Evolutionary conservation across 75 land plant genomes (phyloP).

Genomic region (Pinus tabuliformis): DNA sequence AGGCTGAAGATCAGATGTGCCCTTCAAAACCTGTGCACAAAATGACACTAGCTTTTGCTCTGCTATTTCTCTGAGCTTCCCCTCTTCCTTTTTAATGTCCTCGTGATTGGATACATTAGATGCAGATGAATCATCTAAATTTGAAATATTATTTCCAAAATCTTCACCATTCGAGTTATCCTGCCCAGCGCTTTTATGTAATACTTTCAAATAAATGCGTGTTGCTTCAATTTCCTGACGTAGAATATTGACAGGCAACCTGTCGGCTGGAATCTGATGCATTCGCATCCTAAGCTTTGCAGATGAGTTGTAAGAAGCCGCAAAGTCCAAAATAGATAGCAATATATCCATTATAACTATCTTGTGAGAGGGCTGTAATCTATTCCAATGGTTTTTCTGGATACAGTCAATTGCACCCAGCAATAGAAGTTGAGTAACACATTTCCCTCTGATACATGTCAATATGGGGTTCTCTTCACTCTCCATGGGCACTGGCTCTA

Average conservation of each 20-base stretch:
- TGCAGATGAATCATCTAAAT: conserved; percentile 11
- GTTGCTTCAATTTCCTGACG: conserved; percentile 92
- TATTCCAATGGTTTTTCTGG: conserved; percentile 89
- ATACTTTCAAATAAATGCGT: conserved; percentile 74
- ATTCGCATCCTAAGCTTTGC: too few species aligned
- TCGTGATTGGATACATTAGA: conserved; percentile 6
- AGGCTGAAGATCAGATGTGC: conserved; percentile 73
- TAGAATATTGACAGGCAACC: too few species aligned
- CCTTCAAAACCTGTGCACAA: conserved; percentile 76
- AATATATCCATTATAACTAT: too few species aligned
- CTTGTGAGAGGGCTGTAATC: conserved; percentile 67
- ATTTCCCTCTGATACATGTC: too few species aligned
- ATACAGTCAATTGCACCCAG: too few species aligned
- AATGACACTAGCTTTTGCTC: conserved; percentile 88
- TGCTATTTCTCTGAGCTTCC: conserved; percentile 61
- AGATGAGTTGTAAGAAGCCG: too few species aligned
- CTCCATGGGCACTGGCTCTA: too few species aligned
- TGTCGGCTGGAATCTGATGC: too few species aligned
- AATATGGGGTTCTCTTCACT: too few species aligned
- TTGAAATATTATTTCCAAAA: not conserved
- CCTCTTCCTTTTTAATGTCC: conserved; percentile 21
- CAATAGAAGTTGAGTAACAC: too few species aligned
- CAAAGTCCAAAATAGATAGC: too few species aligned
- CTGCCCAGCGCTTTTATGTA: conserved; percentile 58
- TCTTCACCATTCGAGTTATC: conserved; percentile 13